Conservation (phyloP, 2,329 filamentous ascomycete species). For the Cladosporium colombiae region DNA sequence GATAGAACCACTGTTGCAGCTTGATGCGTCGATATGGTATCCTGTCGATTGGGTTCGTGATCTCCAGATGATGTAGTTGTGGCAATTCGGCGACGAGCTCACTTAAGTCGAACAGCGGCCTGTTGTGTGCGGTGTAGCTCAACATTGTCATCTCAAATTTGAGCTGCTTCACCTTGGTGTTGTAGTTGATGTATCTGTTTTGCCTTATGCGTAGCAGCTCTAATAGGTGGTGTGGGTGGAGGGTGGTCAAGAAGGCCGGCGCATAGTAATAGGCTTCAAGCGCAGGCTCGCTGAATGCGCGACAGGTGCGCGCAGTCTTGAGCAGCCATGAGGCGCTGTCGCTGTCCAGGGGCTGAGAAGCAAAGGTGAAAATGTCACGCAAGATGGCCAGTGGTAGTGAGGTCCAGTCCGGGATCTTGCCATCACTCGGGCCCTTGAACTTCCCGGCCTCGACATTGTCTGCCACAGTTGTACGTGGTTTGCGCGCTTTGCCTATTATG, state of each 20-base stretch:
- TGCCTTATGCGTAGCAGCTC: conserved; percentile 32
- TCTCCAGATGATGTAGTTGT: conserved; percentile 67
- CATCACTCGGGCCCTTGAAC: conserved; percentile 37
- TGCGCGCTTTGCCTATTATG: conserved; percentile 29
- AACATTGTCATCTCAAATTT: conserved; percentile 67
- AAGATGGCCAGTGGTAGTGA: conserved; percentile 38
- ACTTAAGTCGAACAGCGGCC: conserved; percentile 57
- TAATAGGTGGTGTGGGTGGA: conserved; percentile 36
- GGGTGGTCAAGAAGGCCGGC: conserved; percentile 33
- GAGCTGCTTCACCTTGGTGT: conserved; percentile 68
- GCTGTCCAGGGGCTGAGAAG: conserved; percentile 31
- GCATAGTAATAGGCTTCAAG: conserved; percentile 40
- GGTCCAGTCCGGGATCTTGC: conserved; percentile 37
- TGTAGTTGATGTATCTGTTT: conserved; percentile 57
- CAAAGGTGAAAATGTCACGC: conserved; percentile 38
- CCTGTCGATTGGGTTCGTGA: conserved; percentile 70
- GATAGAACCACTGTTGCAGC: conserved; percentile 66
- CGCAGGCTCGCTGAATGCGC: conserved; percentile 38
- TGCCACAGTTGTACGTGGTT: conserved; percentile 22
- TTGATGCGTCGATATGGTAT: conserved; percentile 64
- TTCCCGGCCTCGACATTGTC: conserved; percentile 24
- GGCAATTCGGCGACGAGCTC: conserved; percentile 65
- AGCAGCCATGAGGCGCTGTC: conserved; percentile 37
- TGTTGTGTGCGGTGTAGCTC: conserved; percentile 54
- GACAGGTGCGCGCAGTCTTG: conserved; percentile 36